phyloP scores from a whole-genome alignment of 768 basidiomycete genomes.

The Sutorius australiensis region DNA sequence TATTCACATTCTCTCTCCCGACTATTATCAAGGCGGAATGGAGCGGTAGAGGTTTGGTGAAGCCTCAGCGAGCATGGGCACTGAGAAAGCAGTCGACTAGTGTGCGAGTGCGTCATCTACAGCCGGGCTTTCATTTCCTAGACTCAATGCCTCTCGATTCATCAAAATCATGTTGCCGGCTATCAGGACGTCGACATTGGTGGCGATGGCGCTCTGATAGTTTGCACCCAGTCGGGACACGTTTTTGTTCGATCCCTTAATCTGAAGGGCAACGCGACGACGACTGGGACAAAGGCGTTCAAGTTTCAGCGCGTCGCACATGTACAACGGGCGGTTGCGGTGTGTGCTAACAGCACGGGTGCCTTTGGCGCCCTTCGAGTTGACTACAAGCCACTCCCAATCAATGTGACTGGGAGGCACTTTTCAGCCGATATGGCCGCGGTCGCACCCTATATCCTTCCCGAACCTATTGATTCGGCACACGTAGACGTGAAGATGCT shows the following conservation, averaged over 20 bases:
- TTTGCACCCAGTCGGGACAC: slow-evolving; percentile 94
- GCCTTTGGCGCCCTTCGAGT: slow-evolving; percentile 82
- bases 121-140: not conserved
- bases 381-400: slow-evolving; percentile 58
- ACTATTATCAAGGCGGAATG: slow-evolving; percentile 31
- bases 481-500: not conserved
- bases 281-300: slow-evolving; percentile 44
- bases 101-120: slow-evolving; percentile 51
- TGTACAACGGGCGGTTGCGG: slow-evolving; percentile 80
- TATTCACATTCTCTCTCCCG: slow-evolving; percentile 72
- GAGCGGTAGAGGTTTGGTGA: slow-evolving; percentile 35
- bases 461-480: not conserved
- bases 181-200: slow-evolving; percentile 83
- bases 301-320: slow-evolving; percentile 80
- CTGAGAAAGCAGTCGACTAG: slow-evolving; percentile 82
- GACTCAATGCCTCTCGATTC: not conserved
- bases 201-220: slow-evolving; percentile 79
- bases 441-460: slow-evolving; percentile 55
- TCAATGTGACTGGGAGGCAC: slow-evolving; percentile 51
- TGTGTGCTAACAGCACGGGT: slow-evolving; percentile 83
- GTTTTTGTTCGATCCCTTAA: slow-evolving; percentile 80
- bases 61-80: slow-evolving; percentile 90
- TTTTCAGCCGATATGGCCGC: slow-evolving; percentile 63
- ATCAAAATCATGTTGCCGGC: not conserved
- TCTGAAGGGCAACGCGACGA: slow-evolving; percentile 22